A percentile compares a stretch with the other conserved stretches of the same genome.
Conservation (phyloP, 495 filamentous ascomycete genomes). For the Hypoxylon trugodes region DNA sequence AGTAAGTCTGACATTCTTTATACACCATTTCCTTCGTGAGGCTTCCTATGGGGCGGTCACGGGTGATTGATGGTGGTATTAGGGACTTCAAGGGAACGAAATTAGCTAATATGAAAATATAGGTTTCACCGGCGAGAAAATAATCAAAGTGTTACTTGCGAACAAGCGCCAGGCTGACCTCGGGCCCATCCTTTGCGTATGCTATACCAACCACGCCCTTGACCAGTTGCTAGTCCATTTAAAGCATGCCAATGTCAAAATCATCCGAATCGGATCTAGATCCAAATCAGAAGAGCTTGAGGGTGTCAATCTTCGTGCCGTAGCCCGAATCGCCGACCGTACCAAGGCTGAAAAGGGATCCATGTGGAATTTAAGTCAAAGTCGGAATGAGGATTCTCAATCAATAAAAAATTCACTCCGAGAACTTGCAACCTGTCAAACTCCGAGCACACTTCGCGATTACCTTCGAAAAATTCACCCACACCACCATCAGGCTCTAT, state of each 20-base stretch:
- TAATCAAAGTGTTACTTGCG: conserved; percentile 66
- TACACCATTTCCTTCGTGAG: neutral
- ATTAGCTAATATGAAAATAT: conserved; percentile 24
- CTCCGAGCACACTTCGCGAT: neutral
- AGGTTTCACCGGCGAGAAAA: conserved; percentile 49
- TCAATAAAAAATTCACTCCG: conserved; percentile 6
- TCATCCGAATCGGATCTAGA: conserved; percentile 74
- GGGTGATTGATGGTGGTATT: neutral
- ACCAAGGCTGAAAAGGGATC: conserved; percentile 44
- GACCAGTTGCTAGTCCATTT: conserved; percentile 78
- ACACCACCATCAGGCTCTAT: conserved; percentile 36
- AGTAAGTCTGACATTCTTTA: conserved; percentile 36
- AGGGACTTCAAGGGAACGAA: neutral
- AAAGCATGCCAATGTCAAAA: conserved; percentile 60
- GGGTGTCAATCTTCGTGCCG: conserved; percentile 55
- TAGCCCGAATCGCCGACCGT: conserved; percentile 40
- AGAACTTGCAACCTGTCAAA: conserved; percentile 26
- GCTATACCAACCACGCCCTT: conserved; percentile 78
- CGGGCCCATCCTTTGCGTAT: conserved; percentile 72
- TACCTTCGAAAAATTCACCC: conserved; percentile 20
- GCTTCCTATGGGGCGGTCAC: neutral
- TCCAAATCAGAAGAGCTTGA: conserved; percentile 68
- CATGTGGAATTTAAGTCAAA: conserved; percentile 14
- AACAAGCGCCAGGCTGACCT: conserved; percentile 60
- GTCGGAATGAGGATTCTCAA: neutral